These are phyloP conservation scores for Pythium pyrilobum DNA, from an alignment of 352 stramenopile genomes.

Conservation along the genomic window DNA sequence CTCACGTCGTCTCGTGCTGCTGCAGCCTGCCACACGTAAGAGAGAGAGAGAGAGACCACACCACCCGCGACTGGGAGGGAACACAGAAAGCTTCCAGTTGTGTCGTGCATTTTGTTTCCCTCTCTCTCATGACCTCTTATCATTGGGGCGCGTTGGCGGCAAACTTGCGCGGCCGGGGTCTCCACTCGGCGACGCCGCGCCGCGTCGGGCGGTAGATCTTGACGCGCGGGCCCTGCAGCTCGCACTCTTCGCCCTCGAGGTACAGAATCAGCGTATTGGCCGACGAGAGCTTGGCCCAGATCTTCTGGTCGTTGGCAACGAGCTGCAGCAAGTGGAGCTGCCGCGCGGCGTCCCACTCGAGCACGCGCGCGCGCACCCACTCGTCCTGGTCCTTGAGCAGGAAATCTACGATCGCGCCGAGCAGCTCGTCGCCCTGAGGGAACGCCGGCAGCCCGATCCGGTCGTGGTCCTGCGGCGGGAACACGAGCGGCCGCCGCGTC, in stretches of 20 bases:
- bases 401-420: slow-evolving; percentile 77
- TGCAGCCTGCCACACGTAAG: no score
- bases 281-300: slow-evolving; percentile 48
- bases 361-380: slow-evolving; percentile 64
- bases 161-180: slow-evolving; percentile 68
- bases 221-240: slow-evolving; percentile 52
- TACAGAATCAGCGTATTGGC: slow-evolving; percentile 70
- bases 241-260: slow-evolving; percentile 45
- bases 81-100: no score
- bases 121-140: not conserved
- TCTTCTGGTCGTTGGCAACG: slow-evolving; percentile 44
- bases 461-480: slow-evolving; percentile 32
- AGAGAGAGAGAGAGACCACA: no score
- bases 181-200: slow-evolving; percentile 57
- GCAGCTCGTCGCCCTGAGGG: slow-evolving; percentile 31
- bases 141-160: slow-evolving; percentile 8
- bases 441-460: slow-evolving; percentile 50
- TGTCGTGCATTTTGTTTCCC: not conserved
- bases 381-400: slow-evolving; percentile 56
- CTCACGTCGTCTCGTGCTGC: no score
- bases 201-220: slow-evolving; percentile 55
- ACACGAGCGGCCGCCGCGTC: slow-evolving; percentile 37
- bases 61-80: no score
- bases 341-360: slow-evolving; percentile 60
- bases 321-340: slow-evolving; percentile 69